Evolutionary conservation across 2,329 filamentous ascomycete genomes (phyloP), one percentile per base, ranked within the genome.

Genomic region (Thermoascus crustaceus): DNA sequence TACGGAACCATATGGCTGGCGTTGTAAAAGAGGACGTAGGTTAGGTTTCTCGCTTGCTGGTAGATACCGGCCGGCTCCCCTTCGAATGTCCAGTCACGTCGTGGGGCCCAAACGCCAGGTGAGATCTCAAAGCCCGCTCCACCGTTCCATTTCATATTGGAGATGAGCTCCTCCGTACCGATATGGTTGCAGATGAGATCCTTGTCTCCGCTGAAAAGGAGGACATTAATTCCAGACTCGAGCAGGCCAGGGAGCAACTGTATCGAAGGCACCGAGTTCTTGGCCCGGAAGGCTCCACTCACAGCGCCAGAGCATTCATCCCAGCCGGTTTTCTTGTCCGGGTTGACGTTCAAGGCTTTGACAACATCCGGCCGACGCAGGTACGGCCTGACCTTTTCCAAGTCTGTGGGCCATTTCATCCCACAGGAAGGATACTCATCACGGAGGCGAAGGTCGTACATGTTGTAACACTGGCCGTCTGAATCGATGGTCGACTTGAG

Each of bases 1-100:
- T 91, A 96, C 1, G 91, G 93, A 1, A 98, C 91, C 91, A 98
- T 98, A 62, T 98, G 91, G 32, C 85, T 94, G 10, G 86, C 80
- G 60, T 98, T 94, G 69, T 94, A 85, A 64, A 96, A 94, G 25
- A 93, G 72, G 20, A 98, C 80, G 55, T 98, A 98, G 1, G 91
- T 95, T 42, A 98, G 66, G 63, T 98, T 98, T 46, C 93, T 80
- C 2, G 91, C 89, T 57, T 87, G 78, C 61, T 98, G 93, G 71
- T 89, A 98, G 54, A 93, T 85, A 16, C 91, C 91, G 3, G 88
- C 88, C 1, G 77, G 67, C 48, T 94, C 76, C 42, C 81, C 85
- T 60, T 96, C 91, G 47, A 96, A 95, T 1, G 79, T 84, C 93
- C 91, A 98, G 52, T 94, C 81, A 25, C 82, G 82, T 11, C 86